Conservation (phyloP, 139 green algal species). For the Nannochloris sp. region DNA sequence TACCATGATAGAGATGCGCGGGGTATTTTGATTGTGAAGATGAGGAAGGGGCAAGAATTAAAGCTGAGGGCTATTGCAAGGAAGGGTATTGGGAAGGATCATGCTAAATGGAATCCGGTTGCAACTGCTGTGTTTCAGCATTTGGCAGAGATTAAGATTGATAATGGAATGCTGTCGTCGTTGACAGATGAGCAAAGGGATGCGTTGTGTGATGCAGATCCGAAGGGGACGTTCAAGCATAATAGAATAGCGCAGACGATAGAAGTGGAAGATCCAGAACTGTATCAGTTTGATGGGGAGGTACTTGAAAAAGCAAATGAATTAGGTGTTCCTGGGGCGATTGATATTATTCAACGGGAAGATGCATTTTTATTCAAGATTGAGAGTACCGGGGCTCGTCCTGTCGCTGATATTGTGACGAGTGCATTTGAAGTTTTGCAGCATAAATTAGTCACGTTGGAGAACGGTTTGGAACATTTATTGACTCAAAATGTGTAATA, state of each 20-base stretch:
- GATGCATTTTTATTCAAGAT: conserved; percentile 89
- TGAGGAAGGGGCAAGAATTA: conserved; percentile 75
- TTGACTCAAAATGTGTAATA: neutral
- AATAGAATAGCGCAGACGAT: conserved; percentile 61
- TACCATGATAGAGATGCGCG: conserved; percentile 19
- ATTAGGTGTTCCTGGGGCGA: conserved; percentile 66
- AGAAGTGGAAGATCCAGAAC: conserved; percentile 51
- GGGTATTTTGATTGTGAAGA: conserved; percentile 80
- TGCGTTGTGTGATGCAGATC: conserved; percentile 58
- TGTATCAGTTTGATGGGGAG: conserved; percentile 81
- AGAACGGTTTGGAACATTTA: neutral
- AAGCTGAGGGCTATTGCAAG: conserved; percentile 71
- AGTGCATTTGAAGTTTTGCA: conserved; percentile 56
- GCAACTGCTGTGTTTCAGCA: conserved; percentile 73
- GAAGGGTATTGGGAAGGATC: conserved; percentile 94
- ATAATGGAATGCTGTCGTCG: conserved; percentile 62
- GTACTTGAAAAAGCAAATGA: conserved; percentile 66
- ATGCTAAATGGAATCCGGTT: conserved; percentile 95
- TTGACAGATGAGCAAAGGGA: conserved; percentile 65
- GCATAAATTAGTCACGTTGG: conserved; percentile 50
- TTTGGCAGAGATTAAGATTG: conserved; percentile 79
- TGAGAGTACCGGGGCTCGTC: conserved; percentile 72
- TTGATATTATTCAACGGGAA: conserved; percentile 59
- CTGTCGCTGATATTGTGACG: conserved; percentile 53
- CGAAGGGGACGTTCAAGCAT: conserved; percentile 65